Base-by-base conservation (phyloP, 768 basidiomycete genomes). In the Tremella mesenterica region DNA sequence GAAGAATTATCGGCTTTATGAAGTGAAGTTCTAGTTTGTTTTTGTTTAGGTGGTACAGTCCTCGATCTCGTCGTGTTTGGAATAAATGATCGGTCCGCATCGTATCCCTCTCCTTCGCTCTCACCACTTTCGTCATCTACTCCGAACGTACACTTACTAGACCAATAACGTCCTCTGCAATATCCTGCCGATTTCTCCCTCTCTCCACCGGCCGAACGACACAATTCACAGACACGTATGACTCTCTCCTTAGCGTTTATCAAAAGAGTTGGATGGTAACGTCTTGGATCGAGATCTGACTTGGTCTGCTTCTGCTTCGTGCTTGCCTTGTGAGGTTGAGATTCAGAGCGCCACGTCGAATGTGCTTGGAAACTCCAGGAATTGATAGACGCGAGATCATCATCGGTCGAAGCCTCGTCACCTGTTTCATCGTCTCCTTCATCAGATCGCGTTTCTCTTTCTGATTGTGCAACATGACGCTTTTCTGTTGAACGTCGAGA, bases 111-210 rank as follows among this genome's bases (percentile, higher is more conserved):
- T n/a, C n/a, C n/a, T n/a, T n/a, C n/a, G n/a, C n/a, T n/a, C n/a
- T 27, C n/a, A 12, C 50, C 20, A 21, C 36, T 4, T 26, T 26
- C 25, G 18, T 25, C 10, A 25, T 30, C 7, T 30, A 30, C n/a
- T n/a, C n/a, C n/a, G 38, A 54, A 59, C 10, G 50, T 23, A 28
- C 57, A 59, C 12, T 48, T 30, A 28, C 51, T 54, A 3, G 47
- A 25, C 53, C 48, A 50, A n/a, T 27, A 23, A 27, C 58, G 51
- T 2, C 59, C 59, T 44, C 53, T 53, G 27, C 59, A 60, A 47
- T 48, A 62, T 48, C 45, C 54, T 14, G 53, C 54, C 25, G 21
- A 47, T n/a, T 52, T 16, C 18, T 25, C 47, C 28, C 59, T 30
- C 3, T 41, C 14, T 3, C 44, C 48, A 10, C 34, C 47, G 4